Conservation (phyloP, 805 yeast genomes). For the Maudiozyma pseudohumilis region DNA sequence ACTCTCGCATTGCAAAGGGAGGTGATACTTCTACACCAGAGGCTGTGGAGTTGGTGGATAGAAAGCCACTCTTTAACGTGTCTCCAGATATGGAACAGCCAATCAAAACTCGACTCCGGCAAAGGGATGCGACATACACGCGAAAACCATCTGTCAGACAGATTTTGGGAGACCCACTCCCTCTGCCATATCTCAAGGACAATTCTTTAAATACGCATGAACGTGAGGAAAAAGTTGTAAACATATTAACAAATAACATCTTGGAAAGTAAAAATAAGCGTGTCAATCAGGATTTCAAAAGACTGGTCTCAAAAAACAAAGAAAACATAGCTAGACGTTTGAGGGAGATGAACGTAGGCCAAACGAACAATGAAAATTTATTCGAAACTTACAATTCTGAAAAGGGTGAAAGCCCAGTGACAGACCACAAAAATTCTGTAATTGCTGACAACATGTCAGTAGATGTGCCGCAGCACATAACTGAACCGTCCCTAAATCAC, state of each 20-base stretch:
- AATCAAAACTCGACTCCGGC: too few species aligned
- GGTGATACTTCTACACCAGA: too few species aligned
- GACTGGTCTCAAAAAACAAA: conserved; percentile 10
- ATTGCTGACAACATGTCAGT: too few species aligned
- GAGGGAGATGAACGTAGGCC: conserved; percentile 9
- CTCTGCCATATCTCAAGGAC: conserved; percentile 28
- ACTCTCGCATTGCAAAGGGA: neutral
- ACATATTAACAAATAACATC: conserved; percentile 2
- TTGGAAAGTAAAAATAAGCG: conserved; percentile 8
- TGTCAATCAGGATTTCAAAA: conserved; percentile 13
- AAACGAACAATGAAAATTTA: too few species aligned
- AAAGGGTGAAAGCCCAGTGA: too few species aligned
- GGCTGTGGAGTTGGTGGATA: too few species aligned
- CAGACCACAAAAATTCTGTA: too few species aligned
- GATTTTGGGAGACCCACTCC: conserved; percentile 32
- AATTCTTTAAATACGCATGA: neutral
- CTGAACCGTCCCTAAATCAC: too few species aligned
- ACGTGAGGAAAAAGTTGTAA: neutral
- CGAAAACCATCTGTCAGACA: conserved; percentile 7
- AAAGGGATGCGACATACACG: neutral
- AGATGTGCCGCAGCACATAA: too few species aligned
- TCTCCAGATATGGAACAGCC: too few species aligned
- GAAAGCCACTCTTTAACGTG: too few species aligned
- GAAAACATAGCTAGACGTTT: conserved; percentile 12
- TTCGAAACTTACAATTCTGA: too few species aligned